phyloP scores from a whole-genome alignment of 108 stramenopile genomes.

The Chaetoceros tenuissimus region DNA sequence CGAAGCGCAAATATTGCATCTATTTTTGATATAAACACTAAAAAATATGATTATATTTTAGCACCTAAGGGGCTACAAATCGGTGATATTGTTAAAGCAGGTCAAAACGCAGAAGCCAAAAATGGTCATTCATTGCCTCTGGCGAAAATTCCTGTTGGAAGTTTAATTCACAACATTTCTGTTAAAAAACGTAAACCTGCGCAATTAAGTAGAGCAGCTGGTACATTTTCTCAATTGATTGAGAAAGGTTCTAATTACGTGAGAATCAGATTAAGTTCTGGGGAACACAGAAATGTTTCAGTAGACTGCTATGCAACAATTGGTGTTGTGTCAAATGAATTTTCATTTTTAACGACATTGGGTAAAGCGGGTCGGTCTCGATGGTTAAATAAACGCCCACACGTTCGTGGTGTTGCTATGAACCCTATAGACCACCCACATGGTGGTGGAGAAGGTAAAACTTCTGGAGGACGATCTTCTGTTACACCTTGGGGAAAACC shows the following conservation, averaged over 20 bases:
- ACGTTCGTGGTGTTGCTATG: slow-evolving; percentile 25
- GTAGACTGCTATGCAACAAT: slow-evolving; percentile 14
- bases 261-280: slow-evolving; percentile 8
- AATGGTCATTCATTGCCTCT: slow-evolving; percentile 8
- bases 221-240: slow-evolving; percentile 13
- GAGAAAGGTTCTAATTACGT: slow-evolving; percentile 14
- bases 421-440: slow-evolving; percentile 38
- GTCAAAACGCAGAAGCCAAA: slow-evolving; percentile 1
- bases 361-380: slow-evolving; percentile 11
- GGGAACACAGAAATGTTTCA: slow-evolving; percentile 9
- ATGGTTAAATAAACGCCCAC: slow-evolving; percentile 15
- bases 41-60: neutral
- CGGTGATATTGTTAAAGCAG: neutral
- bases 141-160: slow-evolving; percentile 12
- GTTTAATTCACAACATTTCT: slow-evolving; percentile 10
- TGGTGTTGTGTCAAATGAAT: slow-evolving; percentile 17
- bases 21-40: neutral
- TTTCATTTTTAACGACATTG: slow-evolving; percentile 9
- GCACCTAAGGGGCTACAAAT: neutral
- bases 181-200: slow-evolving; percentile 1
- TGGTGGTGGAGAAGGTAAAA: slow-evolving; percentile 33
- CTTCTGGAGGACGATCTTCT: slow-evolving; percentile 16
- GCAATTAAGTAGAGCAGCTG: slow-evolving; percentile 7
- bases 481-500: slow-evolving; percentile 32
- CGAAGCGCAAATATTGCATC: neutral